Evolutionary conservation across 2,329 filamentous ascomycete species (phyloP), one percentile per base, ranked within the genome.

Genomic region (Ilyonectria sp.): DNA sequence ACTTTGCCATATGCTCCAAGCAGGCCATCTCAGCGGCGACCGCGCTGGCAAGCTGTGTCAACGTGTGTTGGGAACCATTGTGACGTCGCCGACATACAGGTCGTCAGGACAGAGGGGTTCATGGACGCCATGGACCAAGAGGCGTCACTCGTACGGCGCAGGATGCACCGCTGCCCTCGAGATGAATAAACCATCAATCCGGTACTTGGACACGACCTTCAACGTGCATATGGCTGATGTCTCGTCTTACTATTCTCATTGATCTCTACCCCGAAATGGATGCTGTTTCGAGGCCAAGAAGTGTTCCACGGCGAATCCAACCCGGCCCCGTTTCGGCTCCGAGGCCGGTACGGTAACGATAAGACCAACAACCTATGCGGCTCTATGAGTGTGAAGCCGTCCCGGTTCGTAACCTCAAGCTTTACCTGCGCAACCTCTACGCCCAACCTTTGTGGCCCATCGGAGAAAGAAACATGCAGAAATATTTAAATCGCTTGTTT

Each of bases 291-390:
- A n/a, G 17, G 10, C 23, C 17, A 9, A n/a, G 23, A 33, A 33
- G 29, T 52, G 46, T 49, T 49, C 46, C 46, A 49, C 46, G 6
- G 6, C 46, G 13, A 23, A n/a, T 26, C 47, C 35, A 43, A 44
- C 46, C 52, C 63, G 57, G 57, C 57, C 63, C 63, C 63, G 33
- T 37, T 23, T 46, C 54, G 54, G 54, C 19, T 37, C 63, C 57
- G 63, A 57, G 29, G 35, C 62, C 55, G 62, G 37, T 46, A 35
- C 62, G 62, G 55, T 47, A 40, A 26, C 57, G 50, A 52, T 50
- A 56, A 60, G 62, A 55, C 62, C 49, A 49, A 59, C 49, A 49
- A 59, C 47, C 31, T 26, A 29, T 46, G 62, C 47, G 49, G 62
- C 44, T 46, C 40, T 49, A 54, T 29, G 54, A 44, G 52, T 50